A percentile compares a stretch with the other conserved stretches of the same genome.
Conservation (phyloP, 2,329 filamentous ascomycete species). For the Eutypa lata region DNA sequence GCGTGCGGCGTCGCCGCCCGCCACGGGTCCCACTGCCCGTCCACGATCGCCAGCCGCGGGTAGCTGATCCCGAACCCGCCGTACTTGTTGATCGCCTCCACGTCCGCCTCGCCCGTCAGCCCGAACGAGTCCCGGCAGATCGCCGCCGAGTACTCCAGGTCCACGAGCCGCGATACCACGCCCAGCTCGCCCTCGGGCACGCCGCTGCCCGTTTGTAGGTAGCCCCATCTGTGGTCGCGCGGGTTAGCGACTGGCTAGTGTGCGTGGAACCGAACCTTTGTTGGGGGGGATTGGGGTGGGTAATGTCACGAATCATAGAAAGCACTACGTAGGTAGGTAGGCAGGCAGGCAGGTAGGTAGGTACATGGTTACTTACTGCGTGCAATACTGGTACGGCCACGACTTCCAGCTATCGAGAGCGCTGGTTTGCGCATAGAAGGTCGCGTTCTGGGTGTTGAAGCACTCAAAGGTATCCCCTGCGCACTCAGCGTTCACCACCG, state of each 20-base stretch:
- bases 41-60: slow-evolving; percentile 72
- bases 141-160: slow-evolving; percentile 58
- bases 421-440: slow-evolving; percentile 32
- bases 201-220: slow-evolving; percentile 69
- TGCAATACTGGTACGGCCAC: slow-evolving; percentile 56
- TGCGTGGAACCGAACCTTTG: neutral
- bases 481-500: too few species aligned
- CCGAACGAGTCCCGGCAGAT: slow-evolving; percentile 69
- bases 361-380: slow-evolving; percentile 39
- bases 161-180: slow-evolving; percentile 67
- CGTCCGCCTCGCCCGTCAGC: slow-evolving; percentile 60
- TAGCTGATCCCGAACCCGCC: slow-evolving; percentile 72
- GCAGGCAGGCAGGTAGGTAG: neutral
- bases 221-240: slow-evolving; percentile 63
- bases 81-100: slow-evolving; percentile 69
- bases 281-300: neutral
- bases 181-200: slow-evolving; percentile 63
- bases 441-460: slow-evolving; percentile 32
- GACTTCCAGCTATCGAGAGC: slow-evolving; percentile 39
- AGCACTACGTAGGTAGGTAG: too few species aligned
- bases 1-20: slow-evolving; percentile 69
- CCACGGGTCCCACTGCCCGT: slow-evolving; percentile 80
- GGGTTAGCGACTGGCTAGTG: slow-evolving; percentile 2
- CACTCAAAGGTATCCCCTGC: slow-evolving; percentile 19
- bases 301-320: too few species aligned